Conservation (phyloP, 2,329 filamentous ascomycete species). For the Pseudocercospora crystallina region DNA sequence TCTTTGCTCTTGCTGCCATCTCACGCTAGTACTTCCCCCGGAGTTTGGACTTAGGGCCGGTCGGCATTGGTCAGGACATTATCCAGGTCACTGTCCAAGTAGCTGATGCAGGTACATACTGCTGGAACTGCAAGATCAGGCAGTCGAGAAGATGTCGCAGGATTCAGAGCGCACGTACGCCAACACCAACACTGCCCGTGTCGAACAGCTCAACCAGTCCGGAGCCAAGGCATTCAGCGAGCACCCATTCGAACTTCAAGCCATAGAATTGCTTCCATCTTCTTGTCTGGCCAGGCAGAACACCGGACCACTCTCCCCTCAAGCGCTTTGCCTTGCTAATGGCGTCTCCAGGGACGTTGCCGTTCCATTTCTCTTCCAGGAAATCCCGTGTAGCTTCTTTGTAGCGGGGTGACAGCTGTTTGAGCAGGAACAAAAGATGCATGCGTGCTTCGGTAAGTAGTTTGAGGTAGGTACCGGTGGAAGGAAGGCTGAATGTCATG, state of each 20-base stretch:
- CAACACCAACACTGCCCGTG: slow-evolving; percentile 70
- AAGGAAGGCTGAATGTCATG: slow-evolving; percentile 63
- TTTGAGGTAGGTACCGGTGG: slow-evolving; percentile 66
- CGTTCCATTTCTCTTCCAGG: slow-evolving; percentile 70
- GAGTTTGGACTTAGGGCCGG: too few relatives aligned
- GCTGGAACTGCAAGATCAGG: too few relatives aligned
- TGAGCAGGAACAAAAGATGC: slow-evolving; percentile 61
- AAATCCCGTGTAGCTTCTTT: slow-evolving; percentile 63
- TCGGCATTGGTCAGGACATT: too few relatives aligned
- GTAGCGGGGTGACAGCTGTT: slow-evolving; percentile 55
- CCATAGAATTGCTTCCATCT: slow-evolving; percentile 73
- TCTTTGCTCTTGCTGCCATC: too few relatives aligned
- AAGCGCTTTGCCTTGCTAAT: slow-evolving; percentile 51
- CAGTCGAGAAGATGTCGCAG: too few relatives aligned
- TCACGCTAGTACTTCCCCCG: too few relatives aligned
- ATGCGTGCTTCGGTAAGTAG: slow-evolving; percentile 61
- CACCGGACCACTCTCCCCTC: slow-evolving; percentile 57
- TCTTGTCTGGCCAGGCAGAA: slow-evolving; percentile 61
- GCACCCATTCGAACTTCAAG: slow-evolving; percentile 67
- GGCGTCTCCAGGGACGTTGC: slow-evolving; percentile 55
- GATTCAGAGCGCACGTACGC: slow-evolving; percentile 42
- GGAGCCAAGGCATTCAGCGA: slow-evolving; percentile 69
- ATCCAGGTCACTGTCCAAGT: too few relatives aligned
- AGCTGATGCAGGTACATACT: too few relatives aligned
- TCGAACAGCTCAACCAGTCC: slow-evolving; percentile 73